A percentile compares a stretch with the other conserved stretches of the same genome.
Conservation (phyloP, 352 stramenopile species). For the Peronospora destructor region DNA sequence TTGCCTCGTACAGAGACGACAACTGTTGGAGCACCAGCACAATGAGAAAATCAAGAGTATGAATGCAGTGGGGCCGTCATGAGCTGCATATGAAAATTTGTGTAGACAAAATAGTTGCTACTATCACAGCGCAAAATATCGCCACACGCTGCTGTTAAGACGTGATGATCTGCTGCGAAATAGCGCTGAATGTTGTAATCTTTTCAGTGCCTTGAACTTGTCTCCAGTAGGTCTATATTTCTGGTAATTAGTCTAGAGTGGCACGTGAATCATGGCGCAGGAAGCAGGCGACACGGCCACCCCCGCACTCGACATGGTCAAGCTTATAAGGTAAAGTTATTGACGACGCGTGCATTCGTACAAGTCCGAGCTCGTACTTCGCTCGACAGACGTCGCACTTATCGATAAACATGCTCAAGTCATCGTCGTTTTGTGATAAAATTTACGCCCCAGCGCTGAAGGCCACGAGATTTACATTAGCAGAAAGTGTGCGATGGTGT, state of each 20-base stretch:
- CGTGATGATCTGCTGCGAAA: too few species aligned
- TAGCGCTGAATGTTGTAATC: too few species aligned
- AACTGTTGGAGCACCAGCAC: constrained; percentile 46
- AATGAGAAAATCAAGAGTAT: constrained; percentile 16
- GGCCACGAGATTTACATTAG: constrained; percentile 94
- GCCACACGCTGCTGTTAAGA: constrained; percentile 9
- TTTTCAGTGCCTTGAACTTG: too few species aligned
- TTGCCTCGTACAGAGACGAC: constrained; percentile 43
- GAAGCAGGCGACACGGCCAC: constrained; percentile 32
- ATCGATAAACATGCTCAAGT: constrained; percentile 3
- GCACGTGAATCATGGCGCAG: constrained; percentile 38
- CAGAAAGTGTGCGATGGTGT: constrained; percentile 90
- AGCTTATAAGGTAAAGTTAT: constrained; percentile 60
- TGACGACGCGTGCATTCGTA: background rate
- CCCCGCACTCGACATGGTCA: constrained; percentile 59
- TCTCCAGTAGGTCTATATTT: too few species aligned
- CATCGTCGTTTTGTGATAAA: constrained; percentile 2
- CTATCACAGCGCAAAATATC: constrained; percentile 30
- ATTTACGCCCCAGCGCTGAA: constrained; percentile 73
- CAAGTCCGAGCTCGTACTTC: background rate
- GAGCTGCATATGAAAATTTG: constrained; percentile 15
- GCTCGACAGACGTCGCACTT: constrained; percentile 1
- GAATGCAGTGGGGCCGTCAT: constrained; percentile 14
- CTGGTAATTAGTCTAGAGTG: background rate
- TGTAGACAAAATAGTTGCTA: constrained; percentile 23